Percentiles rank a stretch among this genome's conserved stretches.
These are phyloP conservation scores for Xylaria sp. DNA, from an alignment of 2,329 filamentous ascomycete species.

Conservation along the genomic window DNA sequence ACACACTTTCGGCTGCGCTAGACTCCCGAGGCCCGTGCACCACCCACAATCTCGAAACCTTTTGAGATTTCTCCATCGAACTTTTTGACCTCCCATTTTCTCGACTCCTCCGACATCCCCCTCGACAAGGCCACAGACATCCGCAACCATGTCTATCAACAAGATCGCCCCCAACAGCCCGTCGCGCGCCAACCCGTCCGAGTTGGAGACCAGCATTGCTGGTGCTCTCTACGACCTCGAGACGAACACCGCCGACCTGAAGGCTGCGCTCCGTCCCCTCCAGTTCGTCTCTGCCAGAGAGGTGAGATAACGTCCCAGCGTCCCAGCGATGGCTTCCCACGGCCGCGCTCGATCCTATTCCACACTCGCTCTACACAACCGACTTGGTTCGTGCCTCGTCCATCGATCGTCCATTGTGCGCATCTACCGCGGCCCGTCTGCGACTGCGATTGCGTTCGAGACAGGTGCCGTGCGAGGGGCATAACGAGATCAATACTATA, in stretches of 20 bases:
- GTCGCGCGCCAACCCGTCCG: slow-evolving; percentile 93
- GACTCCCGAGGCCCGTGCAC: slow-evolving; percentile 34
- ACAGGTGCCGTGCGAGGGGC: slow-evolving; percentile 39
- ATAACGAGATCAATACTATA: slow-evolving; percentile 41
- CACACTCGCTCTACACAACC: slow-evolving; percentile 25
- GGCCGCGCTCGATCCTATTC: slow-evolving; percentile 46
- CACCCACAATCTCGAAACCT: slow-evolving; percentile 40
- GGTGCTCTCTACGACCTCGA: slow-evolving; percentile 98
- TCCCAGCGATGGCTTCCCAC: slow-evolving; percentile 33
- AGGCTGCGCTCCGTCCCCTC: slow-evolving; percentile 93
- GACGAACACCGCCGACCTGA: slow-evolving; percentile 98
- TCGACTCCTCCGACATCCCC: slow-evolving; percentile 28
- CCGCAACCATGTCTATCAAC: slow-evolving; percentile 57
- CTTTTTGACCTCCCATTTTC: slow-evolving; percentile 28
- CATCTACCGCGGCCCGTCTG: slow-evolving; percentile 39
- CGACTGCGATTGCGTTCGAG: slow-evolving; percentile 27
- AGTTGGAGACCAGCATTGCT: slow-evolving; percentile 97
- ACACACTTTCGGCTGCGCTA: slow-evolving; percentile 30
- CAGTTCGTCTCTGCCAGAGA: slow-evolving; percentile 99
- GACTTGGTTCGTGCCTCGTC: slow-evolving; percentile 27
- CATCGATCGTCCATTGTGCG: slow-evolving; percentile 36
- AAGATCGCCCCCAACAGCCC: slow-evolving; percentile 99
- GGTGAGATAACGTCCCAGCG: slow-evolving; percentile 71
- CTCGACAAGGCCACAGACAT: slow-evolving; percentile 39
- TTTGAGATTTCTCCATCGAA: slow-evolving; percentile 25